Conservation (phyloP, 164 flowering plant species). For the Chimonanthus praecox region DNA sequence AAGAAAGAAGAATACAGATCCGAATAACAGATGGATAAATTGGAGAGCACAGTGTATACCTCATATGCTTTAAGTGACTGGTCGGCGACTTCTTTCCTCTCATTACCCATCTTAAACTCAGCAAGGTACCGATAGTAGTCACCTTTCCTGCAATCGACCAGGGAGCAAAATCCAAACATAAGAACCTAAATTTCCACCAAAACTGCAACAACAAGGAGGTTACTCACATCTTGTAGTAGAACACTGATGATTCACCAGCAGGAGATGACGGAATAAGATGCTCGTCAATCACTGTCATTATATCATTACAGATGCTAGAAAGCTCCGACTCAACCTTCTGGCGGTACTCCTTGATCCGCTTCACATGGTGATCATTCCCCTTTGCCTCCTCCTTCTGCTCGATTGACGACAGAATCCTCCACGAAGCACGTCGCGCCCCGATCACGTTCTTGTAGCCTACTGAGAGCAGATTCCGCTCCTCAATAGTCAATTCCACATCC, state of each 20-base stretch:
- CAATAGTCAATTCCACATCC: conserved; percentile 54
- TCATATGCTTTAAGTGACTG: conserved; percentile 44
- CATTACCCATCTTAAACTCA: conserved; percentile 40
- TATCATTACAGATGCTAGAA: conserved; percentile 41
- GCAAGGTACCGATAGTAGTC: conserved; percentile 28
- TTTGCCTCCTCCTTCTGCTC: conserved; percentile 63
- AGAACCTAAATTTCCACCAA: not conserved
- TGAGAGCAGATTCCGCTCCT: conserved; percentile 58
- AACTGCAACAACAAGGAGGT: not conserved
- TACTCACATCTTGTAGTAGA: conserved; percentile 58
- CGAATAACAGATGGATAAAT: not conserved
- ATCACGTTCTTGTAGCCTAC: conserved; percentile 68
- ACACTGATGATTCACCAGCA: conserved; percentile 57
- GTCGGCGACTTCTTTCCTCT: conserved; percentile 46
- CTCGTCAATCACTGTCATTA: conserved; percentile 60
- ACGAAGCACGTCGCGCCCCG: conserved; percentile 58
- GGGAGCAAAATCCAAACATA: conserved; percentile 2
- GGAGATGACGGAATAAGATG: conserved; percentile 56
- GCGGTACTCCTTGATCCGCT: conserved; percentile 50
- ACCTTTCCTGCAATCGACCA: conserved; percentile 33
- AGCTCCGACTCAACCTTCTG: conserved; percentile 57
- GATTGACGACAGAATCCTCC: conserved; percentile 62
- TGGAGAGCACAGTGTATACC: conserved; percentile 13
- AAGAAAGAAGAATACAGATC: no score
- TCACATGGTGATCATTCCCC: conserved; percentile 50